Percentiles rank a stretch among this genome's conserved stretches.
phyloP scores from a whole-genome alignment of 225 moss, liverwort and hornwort species.

The Ulota crispa region DNA sequence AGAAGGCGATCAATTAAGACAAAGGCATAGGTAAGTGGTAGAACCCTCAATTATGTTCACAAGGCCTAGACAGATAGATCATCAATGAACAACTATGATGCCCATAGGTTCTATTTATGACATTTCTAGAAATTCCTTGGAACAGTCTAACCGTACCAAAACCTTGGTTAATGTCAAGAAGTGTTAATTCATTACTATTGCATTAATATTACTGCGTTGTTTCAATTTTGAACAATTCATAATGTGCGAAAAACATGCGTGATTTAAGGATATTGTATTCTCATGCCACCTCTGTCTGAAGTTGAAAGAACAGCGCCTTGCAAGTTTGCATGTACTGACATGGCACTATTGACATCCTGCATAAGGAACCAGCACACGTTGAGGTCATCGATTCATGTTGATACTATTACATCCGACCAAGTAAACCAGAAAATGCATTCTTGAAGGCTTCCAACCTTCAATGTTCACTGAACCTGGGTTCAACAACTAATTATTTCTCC shows the following conservation, averaged over 20 bases:
- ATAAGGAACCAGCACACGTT: not conserved
- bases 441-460: not conserved
- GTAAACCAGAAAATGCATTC: not conserved
- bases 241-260: not conserved
- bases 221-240: not conserved
- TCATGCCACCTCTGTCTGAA: conserved; percentile 89
- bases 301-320: conserved; percentile 87
- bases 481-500: not conserved
- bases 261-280: conserved; percentile 92
- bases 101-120: not conserved
- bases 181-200: too few species aligned
- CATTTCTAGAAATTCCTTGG: not conserved
- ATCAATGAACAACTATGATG: not conserved
- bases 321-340: conserved; percentile 69
- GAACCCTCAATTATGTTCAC: not conserved
- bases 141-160: not conserved
- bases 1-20: conserved; percentile 9
- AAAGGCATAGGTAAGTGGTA: not conserved
- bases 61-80: not conserved
- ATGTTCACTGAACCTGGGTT: not conserved
- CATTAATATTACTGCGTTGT: not conserved
- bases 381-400: not conserved
- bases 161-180: not conserved
- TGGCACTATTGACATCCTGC: conserved; percentile 76
- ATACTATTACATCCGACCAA: not conserved